Conservation (phyloP, 2,329 filamentous ascomycete genomes). For the Xylariaceae sp. region DNA sequence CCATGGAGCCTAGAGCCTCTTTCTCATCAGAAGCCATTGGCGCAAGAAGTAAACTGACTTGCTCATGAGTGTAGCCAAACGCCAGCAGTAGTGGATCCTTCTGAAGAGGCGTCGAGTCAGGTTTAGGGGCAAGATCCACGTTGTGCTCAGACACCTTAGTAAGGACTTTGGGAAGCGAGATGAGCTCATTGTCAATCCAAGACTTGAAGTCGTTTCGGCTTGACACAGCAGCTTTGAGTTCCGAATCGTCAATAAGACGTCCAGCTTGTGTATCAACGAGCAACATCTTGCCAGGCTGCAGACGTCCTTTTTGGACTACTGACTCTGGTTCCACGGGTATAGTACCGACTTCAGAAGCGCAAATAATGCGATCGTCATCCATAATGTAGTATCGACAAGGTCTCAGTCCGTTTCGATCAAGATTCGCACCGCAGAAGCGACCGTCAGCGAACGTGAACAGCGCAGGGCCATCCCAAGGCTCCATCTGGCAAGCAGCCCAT, state of each 20-base stretch:
- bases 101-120: conserved; percentile 69
- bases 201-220: conserved; percentile 80
- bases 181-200: conserved; percentile 82
- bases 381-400: conserved; percentile 97
- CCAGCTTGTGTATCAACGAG: conserved; percentile 86
- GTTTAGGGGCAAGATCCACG: conserved; percentile 61
- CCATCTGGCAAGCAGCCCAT: conserved; percentile 98
- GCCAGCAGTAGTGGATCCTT: conserved; percentile 80
- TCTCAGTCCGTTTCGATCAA: conserved; percentile 91
- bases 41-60: conserved; percentile 84
- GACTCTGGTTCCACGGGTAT: conserved; percentile 87
- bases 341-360: conserved; percentile 92
- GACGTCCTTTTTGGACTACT: conserved; percentile 85
- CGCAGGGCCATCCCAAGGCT: conserved; percentile 95
- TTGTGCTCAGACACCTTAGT: conserved; percentile 55
- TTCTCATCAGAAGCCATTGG: conserved; percentile 98
- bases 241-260: conserved; percentile 89
- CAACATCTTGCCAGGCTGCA: conserved; percentile 94
- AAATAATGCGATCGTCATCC: conserved; percentile 95
- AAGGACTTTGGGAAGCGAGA: conserved; percentile 74
- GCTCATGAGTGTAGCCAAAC: conserved; percentile 93
- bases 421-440: conserved; percentile 92
- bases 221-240: conserved; percentile 86
- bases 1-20: conserved; percentile 95
- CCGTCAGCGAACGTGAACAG: conserved; percentile 97